Base-by-base conservation (phyloP, 2,329 filamentous ascomycete genomes). In the Blastomyces gilchristii region DNA sequence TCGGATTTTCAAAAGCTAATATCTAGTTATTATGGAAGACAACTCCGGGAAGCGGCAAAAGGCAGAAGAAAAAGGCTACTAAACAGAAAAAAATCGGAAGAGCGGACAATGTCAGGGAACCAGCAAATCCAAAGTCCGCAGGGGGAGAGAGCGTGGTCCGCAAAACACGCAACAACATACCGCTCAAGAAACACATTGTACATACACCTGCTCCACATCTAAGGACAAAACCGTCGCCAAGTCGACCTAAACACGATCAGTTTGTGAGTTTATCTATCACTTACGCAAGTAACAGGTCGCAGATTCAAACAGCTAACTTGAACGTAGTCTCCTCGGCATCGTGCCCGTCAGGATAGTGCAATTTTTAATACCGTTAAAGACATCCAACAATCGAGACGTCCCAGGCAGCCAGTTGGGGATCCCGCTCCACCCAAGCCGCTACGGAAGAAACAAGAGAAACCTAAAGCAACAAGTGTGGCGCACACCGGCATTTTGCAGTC, bases 401-500 rank as follows among this genome's bases (percentile, higher is more conserved):
- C 5, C 28, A 56, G 9, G n/a, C 31, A n/a, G 22, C 28, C 28
- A n/a, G 18, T n/a, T 14, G n/a, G 18, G 8, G 2, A 25, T 57
- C 14, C 22, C 53, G 11, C 18, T 18, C 6, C 31, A n/a, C 39
- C 5, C 8, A 43, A 9, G 37, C 11, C 22, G 4, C 22, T 16
- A 31, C 31, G 37, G 34, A 12, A 28, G 39, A 43, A n/a, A n/a
- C 28, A 22, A 16, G 39, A 49, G 6, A 9, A 37, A 45, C 18
- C 31, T n/a, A 25, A 25, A n/a, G 39, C 0, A 18, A 60, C 28
- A 56, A 39, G 47, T 28, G 18, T 16, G 14, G 16, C n/a, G 8
- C 60, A 64, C 6, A 54, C 49, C 9, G 71, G 68, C 9, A 53
- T 57, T 54, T 22, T 73, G 7, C 49, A 62, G 9, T 56, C 64